Percentiles rank a stretch among this genome's conserved stretches.
Conservation (phyloP, 1,284 basidiomycete species). For the Melanopsichium pennsylvanicum region DNA sequence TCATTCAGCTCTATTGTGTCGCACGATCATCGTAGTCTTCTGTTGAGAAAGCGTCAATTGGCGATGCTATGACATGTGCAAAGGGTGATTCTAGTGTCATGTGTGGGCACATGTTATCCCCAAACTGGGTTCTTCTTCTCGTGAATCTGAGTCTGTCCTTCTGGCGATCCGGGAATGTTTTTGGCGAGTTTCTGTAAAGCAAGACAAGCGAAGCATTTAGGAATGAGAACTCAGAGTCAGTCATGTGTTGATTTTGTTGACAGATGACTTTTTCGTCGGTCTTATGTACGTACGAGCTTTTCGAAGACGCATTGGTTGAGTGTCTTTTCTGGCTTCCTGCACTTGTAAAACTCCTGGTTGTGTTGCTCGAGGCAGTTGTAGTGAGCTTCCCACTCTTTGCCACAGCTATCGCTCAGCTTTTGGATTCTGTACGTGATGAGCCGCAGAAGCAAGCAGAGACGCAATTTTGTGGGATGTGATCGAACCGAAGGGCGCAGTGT, state of each 20-base stretch:
- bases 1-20: neutral
- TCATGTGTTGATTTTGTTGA: no score
- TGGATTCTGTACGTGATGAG: constrained; percentile 73
- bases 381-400: constrained; percentile 87
- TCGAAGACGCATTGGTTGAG: constrained; percentile 97
- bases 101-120: constrained; percentile 7
- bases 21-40: constrained; percentile 35
- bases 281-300: constrained; percentile 73
- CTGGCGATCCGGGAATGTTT: constrained; percentile 88
- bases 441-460: no score
- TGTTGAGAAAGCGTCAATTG: constrained; percentile 57
- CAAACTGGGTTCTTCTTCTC: constrained; percentile 85
- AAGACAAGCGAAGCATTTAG: constrained; percentile 61
- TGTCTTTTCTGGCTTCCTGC: constrained; percentile 86
- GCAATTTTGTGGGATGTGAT: no score
- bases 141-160: constrained; percentile 84
- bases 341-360: constrained; percentile 95
- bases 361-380: constrained; percentile 94
- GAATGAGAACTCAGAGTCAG: neutral
- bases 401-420: constrained; percentile 92
- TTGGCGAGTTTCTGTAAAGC: constrained; percentile 82
- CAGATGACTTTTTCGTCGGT: no score
- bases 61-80: constrained; percentile 6
- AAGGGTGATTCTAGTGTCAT: constrained; percentile 7
- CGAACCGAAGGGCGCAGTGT: constrained; percentile 3